Evolutionary conservation across 2,329 filamentous ascomycete species (phyloP).

Genomic region (Ceratocystis papillata): DNA sequence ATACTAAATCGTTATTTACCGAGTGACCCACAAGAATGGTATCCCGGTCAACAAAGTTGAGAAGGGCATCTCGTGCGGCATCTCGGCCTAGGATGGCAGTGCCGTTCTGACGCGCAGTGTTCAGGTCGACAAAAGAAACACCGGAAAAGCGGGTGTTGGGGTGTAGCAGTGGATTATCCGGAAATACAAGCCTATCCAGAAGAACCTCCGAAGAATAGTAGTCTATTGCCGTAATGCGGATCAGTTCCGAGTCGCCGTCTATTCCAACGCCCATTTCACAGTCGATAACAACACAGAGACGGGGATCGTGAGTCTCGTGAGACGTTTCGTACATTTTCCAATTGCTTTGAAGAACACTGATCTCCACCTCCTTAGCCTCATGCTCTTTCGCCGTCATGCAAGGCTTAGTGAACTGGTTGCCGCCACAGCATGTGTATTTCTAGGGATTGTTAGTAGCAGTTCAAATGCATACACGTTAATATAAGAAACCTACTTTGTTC

Average conservation of each 20-base stretch:
- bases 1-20: conserved; percentile 35
- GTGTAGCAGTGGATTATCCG: conserved; percentile 37
- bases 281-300: conserved; percentile 38
- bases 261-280: conserved; percentile 45
- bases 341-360: conserved; percentile 28
- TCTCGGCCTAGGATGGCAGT: conserved; percentile 35
- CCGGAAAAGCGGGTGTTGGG: conserved; percentile 43
- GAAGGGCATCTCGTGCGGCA: conserved; percentile 36
- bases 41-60: conserved; percentile 35
- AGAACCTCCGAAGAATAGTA: conserved; percentile 41
- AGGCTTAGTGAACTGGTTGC: conserved; percentile 25
- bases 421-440: conserved; percentile 31
- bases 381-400: conserved; percentile 29
- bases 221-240: conserved; percentile 42
- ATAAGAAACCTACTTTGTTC: conserved; percentile 27
- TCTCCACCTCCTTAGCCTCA: conserved; percentile 9
- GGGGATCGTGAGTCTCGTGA: conserved; percentile 9
- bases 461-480: not conserved
- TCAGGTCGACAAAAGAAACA: conserved; percentile 35
- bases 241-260: conserved; percentile 40
- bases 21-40: conserved; percentile 43
- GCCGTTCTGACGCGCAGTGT: conserved; percentile 29
- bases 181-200: conserved; percentile 42
- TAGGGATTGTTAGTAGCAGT: conserved; percentile 25
- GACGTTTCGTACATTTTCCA: conserved; percentile 29